Conservation (phyloP, 2,329 filamentous ascomycete genomes). For the Myriosclerotinia curreyana region DNA sequence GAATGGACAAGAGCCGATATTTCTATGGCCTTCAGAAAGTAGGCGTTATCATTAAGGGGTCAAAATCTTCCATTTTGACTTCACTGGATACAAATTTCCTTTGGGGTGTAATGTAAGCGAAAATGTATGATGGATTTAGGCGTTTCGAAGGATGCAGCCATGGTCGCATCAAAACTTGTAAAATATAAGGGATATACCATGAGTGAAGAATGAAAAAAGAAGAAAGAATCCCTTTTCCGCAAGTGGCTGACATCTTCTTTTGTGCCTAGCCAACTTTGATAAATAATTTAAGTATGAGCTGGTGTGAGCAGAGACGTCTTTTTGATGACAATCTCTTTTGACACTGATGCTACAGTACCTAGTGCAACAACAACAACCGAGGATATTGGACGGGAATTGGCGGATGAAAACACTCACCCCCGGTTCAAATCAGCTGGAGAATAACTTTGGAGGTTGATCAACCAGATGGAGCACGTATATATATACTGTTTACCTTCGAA, state of each 20-base stretch:
- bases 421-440: not conserved
- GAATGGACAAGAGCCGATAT: slow-evolving; percentile 66
- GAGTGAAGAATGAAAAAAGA: slow-evolving; percentile 17
- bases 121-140: slow-evolving; percentile 45
- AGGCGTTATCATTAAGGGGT: slow-evolving; percentile 7
- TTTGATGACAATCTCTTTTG: not conserved
- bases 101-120: slow-evolving; percentile 26
- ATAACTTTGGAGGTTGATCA: not conserved
- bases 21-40: slow-evolving; percentile 53
- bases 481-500: not conserved
- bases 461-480: not conserved
- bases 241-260: not conserved
- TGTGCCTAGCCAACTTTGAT: not conserved
- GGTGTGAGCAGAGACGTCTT: not conserved
- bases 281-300: not conserved
- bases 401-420: not conserved
- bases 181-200: slow-evolving; percentile 20
- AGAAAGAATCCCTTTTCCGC: not conserved
- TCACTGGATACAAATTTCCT: slow-evolving; percentile 11
- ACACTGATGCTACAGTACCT: not conserved
- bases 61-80: not conserved
- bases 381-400: not conserved
- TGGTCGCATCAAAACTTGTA: slow-evolving; percentile 12
- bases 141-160: slow-evolving; percentile 46
- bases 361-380: not conserved